Evolutionary conservation across 495 filamentous ascomycete species (phyloP).

Genomic region (Aspergillus panamensis): DNA sequence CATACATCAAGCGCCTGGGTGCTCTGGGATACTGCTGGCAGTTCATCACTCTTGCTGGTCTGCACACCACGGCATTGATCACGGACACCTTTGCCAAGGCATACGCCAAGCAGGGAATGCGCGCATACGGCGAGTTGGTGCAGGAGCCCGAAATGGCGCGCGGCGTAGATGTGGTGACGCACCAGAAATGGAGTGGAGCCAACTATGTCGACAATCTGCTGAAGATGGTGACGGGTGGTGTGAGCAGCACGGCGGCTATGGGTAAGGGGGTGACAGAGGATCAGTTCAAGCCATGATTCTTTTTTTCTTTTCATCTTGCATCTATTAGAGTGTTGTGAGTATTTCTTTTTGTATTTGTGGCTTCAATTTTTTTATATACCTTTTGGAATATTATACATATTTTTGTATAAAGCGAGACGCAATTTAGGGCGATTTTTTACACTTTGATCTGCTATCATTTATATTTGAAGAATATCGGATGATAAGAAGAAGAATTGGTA

Average conservation of each 20-base stretch:
- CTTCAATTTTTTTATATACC: background rate
- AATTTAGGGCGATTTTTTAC: too few relatives aligned
- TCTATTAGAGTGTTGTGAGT: background rate
- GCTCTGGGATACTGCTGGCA: constrained; percentile 96
- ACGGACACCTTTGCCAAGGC: constrained; percentile 82
- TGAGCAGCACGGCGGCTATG: constrained; percentile 91
- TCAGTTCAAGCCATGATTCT: constrained; percentile 65
- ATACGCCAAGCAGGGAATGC: constrained; percentile 80
- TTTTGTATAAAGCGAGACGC: too few relatives aligned
- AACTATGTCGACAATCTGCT: constrained; percentile 90
- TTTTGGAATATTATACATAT: too few relatives aligned
- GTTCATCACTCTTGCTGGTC: constrained; percentile 97
- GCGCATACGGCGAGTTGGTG: constrained; percentile 92
- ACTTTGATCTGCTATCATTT: too few relatives aligned
- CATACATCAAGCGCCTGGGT: constrained; percentile 88
- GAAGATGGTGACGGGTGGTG: constrained; percentile 95
- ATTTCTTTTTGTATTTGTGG: background rate
- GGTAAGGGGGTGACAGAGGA: constrained; percentile 97
- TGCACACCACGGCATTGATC: constrained; percentile 93
- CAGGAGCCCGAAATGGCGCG: constrained; percentile 96
- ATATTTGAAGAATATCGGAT: too few relatives aligned
- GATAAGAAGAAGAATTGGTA: too few relatives aligned
- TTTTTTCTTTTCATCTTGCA: constrained; percentile 1
- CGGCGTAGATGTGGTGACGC: constrained; percentile 89
- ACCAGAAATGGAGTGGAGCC: constrained; percentile 98